Base-by-base conservation (phyloP, 305 asterid species). In the Lippia alba region DNA sequence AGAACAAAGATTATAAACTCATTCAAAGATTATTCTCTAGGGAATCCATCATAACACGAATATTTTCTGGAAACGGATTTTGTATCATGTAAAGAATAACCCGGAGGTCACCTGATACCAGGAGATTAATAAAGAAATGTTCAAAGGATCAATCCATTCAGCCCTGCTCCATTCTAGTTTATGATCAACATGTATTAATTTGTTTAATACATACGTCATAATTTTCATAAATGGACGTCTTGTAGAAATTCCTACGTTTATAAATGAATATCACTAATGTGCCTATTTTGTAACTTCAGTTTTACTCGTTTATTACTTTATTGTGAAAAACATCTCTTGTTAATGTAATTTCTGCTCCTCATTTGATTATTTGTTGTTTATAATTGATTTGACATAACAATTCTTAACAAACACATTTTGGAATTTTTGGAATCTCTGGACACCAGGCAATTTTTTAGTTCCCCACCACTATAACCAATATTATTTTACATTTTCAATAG, bases 91-190 rank as follows among this genome's bases (percentile, higher is more conserved):
- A 66, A 51, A 45, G 17, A 66, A 53, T 17, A 19, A 49, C 18
- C 74, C 20, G 12, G 18, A 61, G 9, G 4, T 18, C 36, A 15
- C 51, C 49, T 44, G 59, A 58, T 19, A 45, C n/a, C 57, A 1
- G 44, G 58, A 69, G 51, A 17, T 36, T 54, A 54, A 17, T 33
- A 41, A 24, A 24, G 30, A 24, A 24, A 18, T 49, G 34, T 59
- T 61, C 50, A 74, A 24, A 15, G 12, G 40, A 24, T 61, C 58
- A 74, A 24, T 24, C 50, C 24, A 39, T 36, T 65, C 58, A n/a
- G 58, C 5, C 12, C 64, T 67, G 18, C 49, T 39, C 34, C 67
- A 56, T 58, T 61, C 58, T 65, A 49, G 70, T n/a, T 58, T 58
- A 15, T 50, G 56, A 46, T 6, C 12, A 12, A 19, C 12, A 44